A percentile compares a stretch with the other conserved stretches of the same genome.
Conservation (phyloP, 2,329 filamentous ascomycete species). For the Graphilbum ipis-grandicollis region DNA sequence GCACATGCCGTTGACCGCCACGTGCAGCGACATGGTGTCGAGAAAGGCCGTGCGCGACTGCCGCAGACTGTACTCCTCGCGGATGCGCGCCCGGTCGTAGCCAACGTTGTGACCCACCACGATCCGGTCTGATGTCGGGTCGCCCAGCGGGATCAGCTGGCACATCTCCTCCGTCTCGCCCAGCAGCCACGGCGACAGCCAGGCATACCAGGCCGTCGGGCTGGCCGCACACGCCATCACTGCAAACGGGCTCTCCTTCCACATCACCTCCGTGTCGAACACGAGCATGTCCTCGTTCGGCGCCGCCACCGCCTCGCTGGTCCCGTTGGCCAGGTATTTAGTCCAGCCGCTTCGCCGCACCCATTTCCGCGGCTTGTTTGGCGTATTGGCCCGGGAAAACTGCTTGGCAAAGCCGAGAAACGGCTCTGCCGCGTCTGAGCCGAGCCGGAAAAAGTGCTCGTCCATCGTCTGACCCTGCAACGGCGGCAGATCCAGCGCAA, state of each 20-base stretch:
- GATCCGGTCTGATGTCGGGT: conserved; percentile 54
- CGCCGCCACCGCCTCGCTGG: conserved; percentile 49
- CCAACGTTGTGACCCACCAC: conserved; percentile 92
- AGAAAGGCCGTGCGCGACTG: conserved; percentile 78
- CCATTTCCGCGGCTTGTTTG: conserved; percentile 54
- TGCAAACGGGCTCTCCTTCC: conserved; percentile 78
- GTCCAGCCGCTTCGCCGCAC: conserved; percentile 74
- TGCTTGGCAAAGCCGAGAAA: conserved; percentile 59
- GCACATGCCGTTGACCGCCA: conserved; percentile 98
- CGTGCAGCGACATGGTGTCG: conserved; percentile 96
- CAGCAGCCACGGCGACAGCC: conserved; percentile 90
- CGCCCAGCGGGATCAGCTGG: conserved; percentile 76
- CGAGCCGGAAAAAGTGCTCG: conserved; percentile 85
- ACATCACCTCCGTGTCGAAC: conserved; percentile 96
- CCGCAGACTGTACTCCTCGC: conserved; percentile 73
- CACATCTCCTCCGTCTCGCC: conserved; percentile 56
- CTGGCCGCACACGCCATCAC: conserved; percentile 94
- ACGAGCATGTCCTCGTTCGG: conserved; percentile 71
- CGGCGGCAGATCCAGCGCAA: conserved; percentile 70
- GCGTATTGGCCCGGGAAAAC: conserved; percentile 47
- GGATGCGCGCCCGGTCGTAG: conserved; percentile 75
- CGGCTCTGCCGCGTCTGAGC: conserved; percentile 72
- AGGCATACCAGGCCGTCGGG: conserved; percentile 86
- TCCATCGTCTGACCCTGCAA: conserved; percentile 71
- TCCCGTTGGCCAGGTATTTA: conserved; percentile 66